Conservation (phyloP, 352 stramenopile genomes). For the Salisapilia sapeloensis region DNA sequence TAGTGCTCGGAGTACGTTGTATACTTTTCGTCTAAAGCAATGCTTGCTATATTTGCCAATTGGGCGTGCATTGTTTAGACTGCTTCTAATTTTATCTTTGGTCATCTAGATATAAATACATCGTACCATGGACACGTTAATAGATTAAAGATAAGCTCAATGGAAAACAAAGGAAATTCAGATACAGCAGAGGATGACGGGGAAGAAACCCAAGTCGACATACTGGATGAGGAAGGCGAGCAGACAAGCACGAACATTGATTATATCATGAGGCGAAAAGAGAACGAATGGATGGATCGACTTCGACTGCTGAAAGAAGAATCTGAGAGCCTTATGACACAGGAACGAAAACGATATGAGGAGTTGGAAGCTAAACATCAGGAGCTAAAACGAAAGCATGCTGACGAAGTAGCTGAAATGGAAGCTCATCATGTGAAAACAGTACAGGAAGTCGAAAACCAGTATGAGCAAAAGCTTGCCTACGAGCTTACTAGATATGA, state of each 20-base stretch:
- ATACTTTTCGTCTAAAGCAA: no score
- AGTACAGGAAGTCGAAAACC: constrained; percentile 82
- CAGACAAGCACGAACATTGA: constrained; percentile 73
- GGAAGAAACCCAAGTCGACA: no score
- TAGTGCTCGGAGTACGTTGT: no score
- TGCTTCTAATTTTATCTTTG: no score
- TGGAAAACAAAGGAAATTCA: no score
- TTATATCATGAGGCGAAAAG: constrained; percentile 69
- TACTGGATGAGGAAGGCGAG: constrained; percentile 45
- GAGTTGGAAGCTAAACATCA: constrained; percentile 62
- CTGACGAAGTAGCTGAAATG: constrained; percentile 56
- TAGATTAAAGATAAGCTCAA: constrained; percentile 11
- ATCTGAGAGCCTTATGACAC: constrained; percentile 53
- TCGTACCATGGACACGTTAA: no score
- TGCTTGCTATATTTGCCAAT: no score
- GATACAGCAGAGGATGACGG: no score
- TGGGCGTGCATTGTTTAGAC: no score
- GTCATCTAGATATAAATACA: no score
- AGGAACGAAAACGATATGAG: constrained; percentile 62
- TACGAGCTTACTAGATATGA: constrained; percentile 82
- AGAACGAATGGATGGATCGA: constrained; percentile 78
- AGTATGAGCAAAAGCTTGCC: constrained; percentile 85
- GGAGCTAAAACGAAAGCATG: constrained; percentile 42
- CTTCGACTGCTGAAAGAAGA: constrained; percentile 65
- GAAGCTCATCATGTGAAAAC: constrained; percentile 69